Evolutionary conservation across 441 rosid genomes (phyloP), one percentile per base, ranked within the genome.

Genomic region (Hura crepitans): DNA sequence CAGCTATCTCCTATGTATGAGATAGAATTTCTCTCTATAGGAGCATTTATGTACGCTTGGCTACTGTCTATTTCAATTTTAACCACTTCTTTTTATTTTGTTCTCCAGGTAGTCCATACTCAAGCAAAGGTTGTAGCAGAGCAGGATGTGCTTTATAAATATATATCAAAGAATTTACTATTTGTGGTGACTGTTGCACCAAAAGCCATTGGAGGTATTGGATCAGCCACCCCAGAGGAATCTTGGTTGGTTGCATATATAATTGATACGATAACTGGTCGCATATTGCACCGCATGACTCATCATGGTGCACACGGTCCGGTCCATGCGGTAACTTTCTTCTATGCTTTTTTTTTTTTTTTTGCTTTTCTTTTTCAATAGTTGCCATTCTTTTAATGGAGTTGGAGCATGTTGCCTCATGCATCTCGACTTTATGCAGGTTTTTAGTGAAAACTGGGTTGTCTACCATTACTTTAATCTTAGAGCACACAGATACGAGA

Each of bases 221-320:
- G 98, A 70, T 85, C 98, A 66, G 91, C 86, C 50, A 86, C 88
- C 70, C 98, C 97, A 31, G 98, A 91, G 74, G 97, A 96, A 82
- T 89, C 96, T 43, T 79, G 76, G 74, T 74, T 96, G 82, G 86
- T 96, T 66, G 89, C 77, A 22, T 96, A 96, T 84, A 90, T 96
- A 80, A 81, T 96, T 47, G 99, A 96, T 71, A 90, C 97, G 27
- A 74, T 96, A 76, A 86, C 95, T 25, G 99, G 99, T 51, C 96
- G 96, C 59, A 83, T 96, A 68, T 82, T 96, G 78, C 94, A 96
- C 78, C 97, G 96, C 56, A 79, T 91, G 85, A 85, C 85, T 75
- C 99, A 96, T 86, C 91, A 89, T 77, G 98, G 99, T 57, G 81
- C 94, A 66, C 98, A 86, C 72, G 98, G 97, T 60, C 99, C 99